Conservation (phyloP, 2,329 filamentous ascomycete genomes). For the Botryotinia narcissicola region DNA sequence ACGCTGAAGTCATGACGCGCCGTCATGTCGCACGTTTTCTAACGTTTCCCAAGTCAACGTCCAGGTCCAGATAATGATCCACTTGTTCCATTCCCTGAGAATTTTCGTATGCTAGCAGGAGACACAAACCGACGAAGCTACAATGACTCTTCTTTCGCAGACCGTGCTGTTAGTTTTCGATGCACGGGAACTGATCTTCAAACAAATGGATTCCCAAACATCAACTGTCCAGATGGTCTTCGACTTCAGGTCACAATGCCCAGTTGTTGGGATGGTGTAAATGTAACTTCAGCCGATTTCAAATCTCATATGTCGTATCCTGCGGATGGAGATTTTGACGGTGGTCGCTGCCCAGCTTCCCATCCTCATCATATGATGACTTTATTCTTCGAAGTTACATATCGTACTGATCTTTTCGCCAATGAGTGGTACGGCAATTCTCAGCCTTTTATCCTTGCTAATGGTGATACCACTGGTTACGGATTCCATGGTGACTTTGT, state of each 20-base stretch:
- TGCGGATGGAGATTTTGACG: conserved; percentile 36
- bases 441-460: conserved; percentile 35
- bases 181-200: conserved; percentile 49
- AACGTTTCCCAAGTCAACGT: background rate
- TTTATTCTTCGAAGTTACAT: conserved; percentile 60
- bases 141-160: conserved; percentile 14
- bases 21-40: background rate
- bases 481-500: conserved; percentile 23
- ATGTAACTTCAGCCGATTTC: conserved; percentile 54
- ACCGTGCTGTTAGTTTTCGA: conserved; percentile 43
- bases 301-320: conserved; percentile 57
- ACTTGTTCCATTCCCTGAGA: conserved; percentile 33
- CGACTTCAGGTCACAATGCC: conserved; percentile 58
- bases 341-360: conserved; percentile 48
- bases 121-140: conserved; percentile 34
- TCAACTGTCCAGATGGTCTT: conserved; percentile 52
- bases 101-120: conserved; percentile 48
- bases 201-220: conserved; percentile 53
- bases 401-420: conserved; percentile 54
- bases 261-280: conserved; percentile 59
- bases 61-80: conserved; percentile 18
- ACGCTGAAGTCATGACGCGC: background rate
- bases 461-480: conserved; percentile 21
- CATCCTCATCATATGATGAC: conserved; percentile 56
- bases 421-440: conserved; percentile 58